A percentile compares a stretch with the other conserved stretches of the same genome.
These are phyloP conservation scores for Rosellinia necatrix DNA, from an alignment of 2,329 filamentous ascomycete genomes.

Conservation along the genomic window DNA sequence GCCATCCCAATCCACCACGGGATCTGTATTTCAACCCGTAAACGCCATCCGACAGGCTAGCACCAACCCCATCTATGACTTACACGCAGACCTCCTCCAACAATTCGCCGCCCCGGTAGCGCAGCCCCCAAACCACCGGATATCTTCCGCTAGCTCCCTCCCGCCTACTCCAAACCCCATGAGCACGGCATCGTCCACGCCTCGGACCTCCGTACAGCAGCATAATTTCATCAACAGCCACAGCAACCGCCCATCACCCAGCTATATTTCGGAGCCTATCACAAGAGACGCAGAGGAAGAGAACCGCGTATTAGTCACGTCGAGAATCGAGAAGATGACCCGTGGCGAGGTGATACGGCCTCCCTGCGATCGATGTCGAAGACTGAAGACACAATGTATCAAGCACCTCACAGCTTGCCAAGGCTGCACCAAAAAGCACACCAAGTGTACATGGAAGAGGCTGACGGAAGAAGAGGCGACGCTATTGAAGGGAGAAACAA, in stretches of 20 bases:
- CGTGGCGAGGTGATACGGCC: conserved; percentile 78
- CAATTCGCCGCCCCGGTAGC: conserved; percentile 51
- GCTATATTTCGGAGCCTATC: conserved; percentile 36
- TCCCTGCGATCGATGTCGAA: conserved; percentile 81
- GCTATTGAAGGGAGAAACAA: conserved; percentile 41
- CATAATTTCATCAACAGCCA: conserved; percentile 32
- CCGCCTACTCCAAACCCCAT: conserved; percentile 40
- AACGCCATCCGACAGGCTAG: conserved; percentile 40
- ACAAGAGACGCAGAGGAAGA: conserved; percentile 41
- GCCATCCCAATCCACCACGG: conserved; percentile 46
- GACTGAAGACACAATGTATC: conserved; percentile 78
- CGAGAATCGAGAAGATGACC: conserved; percentile 74
- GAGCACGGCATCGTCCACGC: conserved; percentile 37
- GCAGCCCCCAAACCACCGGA: conserved; percentile 32
- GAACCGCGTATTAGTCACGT: conserved; percentile 64
- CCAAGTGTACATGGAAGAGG: conserved; percentile 83
- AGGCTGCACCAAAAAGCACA: conserved; percentile 88
- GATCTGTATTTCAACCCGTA: conserved; percentile 44
- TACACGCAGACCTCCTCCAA: conserved; percentile 60
- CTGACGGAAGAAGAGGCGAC: conserved; percentile 72
- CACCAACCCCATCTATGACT: conserved; percentile 47
- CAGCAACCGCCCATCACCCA: conserved; percentile 38
- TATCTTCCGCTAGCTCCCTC: conserved; percentile 38
- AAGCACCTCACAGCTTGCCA: conserved; percentile 87
- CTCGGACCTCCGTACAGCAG: conserved; percentile 38